Conservation (phyloP, 78 protist species). For the Diacronema lutheri region DNA sequence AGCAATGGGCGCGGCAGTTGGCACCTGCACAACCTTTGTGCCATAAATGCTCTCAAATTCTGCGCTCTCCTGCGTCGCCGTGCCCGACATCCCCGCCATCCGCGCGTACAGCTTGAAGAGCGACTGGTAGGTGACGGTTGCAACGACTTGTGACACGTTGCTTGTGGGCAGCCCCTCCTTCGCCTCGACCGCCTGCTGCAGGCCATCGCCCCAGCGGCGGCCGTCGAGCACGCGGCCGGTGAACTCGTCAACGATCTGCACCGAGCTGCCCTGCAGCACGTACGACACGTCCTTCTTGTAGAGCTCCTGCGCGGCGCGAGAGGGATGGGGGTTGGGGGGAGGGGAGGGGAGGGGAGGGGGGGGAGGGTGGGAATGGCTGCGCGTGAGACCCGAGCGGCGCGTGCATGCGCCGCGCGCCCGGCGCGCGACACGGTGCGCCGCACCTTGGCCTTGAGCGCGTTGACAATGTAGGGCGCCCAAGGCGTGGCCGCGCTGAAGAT, state of each 20-base stretch:
- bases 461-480: conserved; percentile 42
- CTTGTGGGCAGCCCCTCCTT: conserved; percentile 22
- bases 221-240: conserved; percentile 45
- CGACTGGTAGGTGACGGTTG: conserved; percentile 45
- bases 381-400: no score
- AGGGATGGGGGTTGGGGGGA: no score
- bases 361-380: no score
- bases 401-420: no score
- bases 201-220: conserved; percentile 44
- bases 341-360: no score
- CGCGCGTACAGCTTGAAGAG: conserved; percentile 15
- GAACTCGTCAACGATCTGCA: conserved; percentile 47
- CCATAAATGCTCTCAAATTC: neutral
- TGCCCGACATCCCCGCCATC: conserved; percentile 52
- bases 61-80: conserved; percentile 26
- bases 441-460: conserved; percentile 42
- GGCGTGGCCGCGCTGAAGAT: conserved; percentile 23
- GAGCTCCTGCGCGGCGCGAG: conserved; percentile 5
- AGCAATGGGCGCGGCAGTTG: conserved; percentile 7
- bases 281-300: conserved; percentile 14
- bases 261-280: neutral
- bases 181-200: conserved; percentile 40
- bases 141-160: conserved; percentile 41
- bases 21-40: neutral
- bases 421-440: no score